phyloP scores from a whole-genome alignment of 208 protist species.

The Borovskyia barvae region DNA sequence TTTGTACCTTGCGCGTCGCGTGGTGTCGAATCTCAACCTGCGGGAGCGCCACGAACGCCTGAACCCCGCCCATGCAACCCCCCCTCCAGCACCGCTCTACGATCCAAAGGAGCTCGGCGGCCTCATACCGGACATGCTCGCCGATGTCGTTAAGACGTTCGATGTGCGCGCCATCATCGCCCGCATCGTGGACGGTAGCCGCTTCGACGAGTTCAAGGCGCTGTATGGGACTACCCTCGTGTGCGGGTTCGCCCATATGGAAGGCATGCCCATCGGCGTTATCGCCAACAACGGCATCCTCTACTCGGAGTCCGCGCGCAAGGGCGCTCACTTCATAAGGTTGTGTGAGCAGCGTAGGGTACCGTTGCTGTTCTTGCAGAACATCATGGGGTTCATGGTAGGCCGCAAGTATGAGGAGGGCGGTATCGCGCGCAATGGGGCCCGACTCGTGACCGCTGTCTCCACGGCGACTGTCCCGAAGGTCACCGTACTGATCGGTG shows the following conservation, averaged over 20 bases:
- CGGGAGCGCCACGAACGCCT: slow-evolving; percentile 18
- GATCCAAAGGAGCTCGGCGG: slow-evolving; percentile 79
- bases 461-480: slow-evolving; percentile 93
- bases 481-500: slow-evolving; percentile 95
- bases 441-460: slow-evolving; percentile 96
- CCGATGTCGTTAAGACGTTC: slow-evolving; percentile 85
- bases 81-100: slow-evolving; percentile 83
- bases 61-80: slow-evolving; percentile 40
- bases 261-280: slow-evolving; percentile 95
- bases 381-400: slow-evolving; percentile 95
- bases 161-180: slow-evolving; percentile 90
- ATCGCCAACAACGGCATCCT: slow-evolving; percentile 97
- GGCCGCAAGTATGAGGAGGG: slow-evolving; percentile 90
- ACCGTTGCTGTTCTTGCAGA: slow-evolving; percentile 96
- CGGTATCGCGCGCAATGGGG: slow-evolving; percentile 97
- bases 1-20: slow-evolving; percentile 79
- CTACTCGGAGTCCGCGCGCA: slow-evolving; percentile 90
- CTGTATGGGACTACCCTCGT: slow-evolving; percentile 93
- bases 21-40: slow-evolving; percentile 90
- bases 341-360: slow-evolving; percentile 94
- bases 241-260: slow-evolving; percentile 91
- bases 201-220: slow-evolving; percentile 95
- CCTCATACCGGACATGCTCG: slow-evolving; percentile 88
- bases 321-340: slow-evolving; percentile 95
- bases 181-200: slow-evolving; percentile 92